Conservation (phyloP, 495 filamentous ascomycete species). For the Neurospora tetraspora region DNA sequence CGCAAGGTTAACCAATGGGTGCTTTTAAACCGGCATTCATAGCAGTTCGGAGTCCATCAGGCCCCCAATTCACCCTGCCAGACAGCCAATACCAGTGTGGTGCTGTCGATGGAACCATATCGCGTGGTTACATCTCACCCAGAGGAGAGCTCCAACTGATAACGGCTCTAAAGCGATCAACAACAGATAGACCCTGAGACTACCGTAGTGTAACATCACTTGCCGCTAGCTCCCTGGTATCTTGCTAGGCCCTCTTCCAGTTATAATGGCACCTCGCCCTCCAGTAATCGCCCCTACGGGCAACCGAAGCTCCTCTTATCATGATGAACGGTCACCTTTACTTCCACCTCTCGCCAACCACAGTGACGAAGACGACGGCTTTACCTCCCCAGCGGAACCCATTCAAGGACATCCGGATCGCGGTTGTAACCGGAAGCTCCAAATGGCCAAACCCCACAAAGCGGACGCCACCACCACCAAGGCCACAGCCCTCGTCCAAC, state of each 20-base stretch:
- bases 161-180: not conserved
- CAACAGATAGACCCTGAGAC: not conserved
- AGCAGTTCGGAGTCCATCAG: not conserved
- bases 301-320: not conserved
- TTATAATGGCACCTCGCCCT: not conserved
- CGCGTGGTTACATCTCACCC: not conserved
- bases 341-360: not conserved
- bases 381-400: not conserved
- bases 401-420: not conserved
- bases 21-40: not conserved
- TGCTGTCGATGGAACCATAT: not conserved
- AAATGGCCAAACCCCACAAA: conserved; percentile 11
- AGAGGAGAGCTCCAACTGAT: not conserved
- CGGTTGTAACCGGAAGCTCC: not conserved
- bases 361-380: not conserved
- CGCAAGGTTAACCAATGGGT: not conserved
- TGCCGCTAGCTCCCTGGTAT: not conserved
- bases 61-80: not conserved
- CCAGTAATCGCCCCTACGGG: not conserved
- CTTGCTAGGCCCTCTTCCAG: not conserved
- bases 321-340: not conserved
- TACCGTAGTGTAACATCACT: not conserved
- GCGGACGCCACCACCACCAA: not conserved
- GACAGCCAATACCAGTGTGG: not conserved
- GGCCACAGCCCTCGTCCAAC: not conserved